Conservation (phyloP, 192 early-diverging fungal genomes). For the Backusella westeae region DNA sequence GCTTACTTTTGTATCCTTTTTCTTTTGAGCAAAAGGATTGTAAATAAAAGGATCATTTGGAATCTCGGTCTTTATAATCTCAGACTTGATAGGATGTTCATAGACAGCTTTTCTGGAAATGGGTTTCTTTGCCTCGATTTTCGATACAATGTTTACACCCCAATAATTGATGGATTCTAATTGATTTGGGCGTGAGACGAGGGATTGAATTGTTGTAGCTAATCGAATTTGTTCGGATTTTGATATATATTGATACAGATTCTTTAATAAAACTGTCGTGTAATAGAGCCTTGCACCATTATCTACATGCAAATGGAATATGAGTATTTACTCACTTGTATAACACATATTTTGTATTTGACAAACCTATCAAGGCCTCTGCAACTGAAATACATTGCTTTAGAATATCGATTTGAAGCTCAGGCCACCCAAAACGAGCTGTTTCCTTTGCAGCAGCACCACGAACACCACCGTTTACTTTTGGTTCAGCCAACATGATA, state of each 20-base stretch:
- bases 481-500: not conserved
- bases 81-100: constrained; percentile 44
- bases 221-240: constrained; percentile 64
- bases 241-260: constrained; percentile 56
- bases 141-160: constrained; percentile 54
- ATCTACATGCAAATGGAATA: constrained; percentile 36
- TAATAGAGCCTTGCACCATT: constrained; percentile 57
- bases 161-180: constrained; percentile 47
- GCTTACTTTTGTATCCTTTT: constrained; percentile 47
- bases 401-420: constrained; percentile 74
- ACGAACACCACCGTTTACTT: not conserved
- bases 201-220: constrained; percentile 48
- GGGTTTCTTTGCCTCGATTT: constrained; percentile 52
- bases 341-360: not conserved
- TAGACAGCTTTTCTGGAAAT: constrained; percentile 57
- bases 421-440: constrained; percentile 66
- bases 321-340: not conserved
- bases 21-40: constrained; percentile 66
- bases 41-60: constrained; percentile 74
- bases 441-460: constrained; percentile 4
- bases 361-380: constrained; percentile 62
- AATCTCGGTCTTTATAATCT: constrained; percentile 29
- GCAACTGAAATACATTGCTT: constrained; percentile 70
- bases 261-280: constrained; percentile 61
- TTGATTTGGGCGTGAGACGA: constrained; percentile 43